Evolutionary conservation across 2,329 filamentous ascomycete genomes (phyloP), one percentile per base, ranked within the genome.

Genomic region (Grosmannia huntii): DNA sequence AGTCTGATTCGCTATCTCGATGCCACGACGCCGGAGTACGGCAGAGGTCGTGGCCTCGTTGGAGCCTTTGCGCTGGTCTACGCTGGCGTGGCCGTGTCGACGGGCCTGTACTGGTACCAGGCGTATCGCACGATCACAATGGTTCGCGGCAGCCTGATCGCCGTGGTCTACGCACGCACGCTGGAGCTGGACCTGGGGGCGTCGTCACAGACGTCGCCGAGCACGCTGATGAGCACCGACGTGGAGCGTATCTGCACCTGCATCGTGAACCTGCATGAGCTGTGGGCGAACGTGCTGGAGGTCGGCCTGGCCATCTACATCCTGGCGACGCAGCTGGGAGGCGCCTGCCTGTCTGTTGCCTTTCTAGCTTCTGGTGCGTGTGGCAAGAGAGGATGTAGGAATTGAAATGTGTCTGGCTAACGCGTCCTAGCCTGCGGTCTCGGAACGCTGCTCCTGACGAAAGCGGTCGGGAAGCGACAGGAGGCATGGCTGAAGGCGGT

Each of bases 51-150:
- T 60, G 68, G 66, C 0, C 66, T 72, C 9, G 62, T 71, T 36
- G 68, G 62, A 23, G 68, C 69, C 7, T 71, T 70, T 48, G 68
- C 66, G 0, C 56, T 71, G n/a, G 70, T 74, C 4, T 77, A 76
- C 58, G 36, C 61, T 0, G 69, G 72, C 9, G 71, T 76, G 27
- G 70, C 74, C 2, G 14, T 75, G 2, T 72, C 71, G 0, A 65
- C 64, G 0, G 68, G 69, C 0, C 63, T 74, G 14, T 75, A 70
- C 57, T 67, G 65, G 53, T 69, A 70, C 56, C 65, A 70, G 3
- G 41, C 53, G 38, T 53, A 52, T 49, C 55, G 58, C 16, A 46
- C 50, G 21, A 52, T 52, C 5, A 54, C 58, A 4, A 60, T 60
- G 55, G 55, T 60, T 41, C 36, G 58, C 3, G 55, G 55, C 55